Conservation (phyloP, 2,329 filamentous ascomycete species). For the Nemania sp. region DNA sequence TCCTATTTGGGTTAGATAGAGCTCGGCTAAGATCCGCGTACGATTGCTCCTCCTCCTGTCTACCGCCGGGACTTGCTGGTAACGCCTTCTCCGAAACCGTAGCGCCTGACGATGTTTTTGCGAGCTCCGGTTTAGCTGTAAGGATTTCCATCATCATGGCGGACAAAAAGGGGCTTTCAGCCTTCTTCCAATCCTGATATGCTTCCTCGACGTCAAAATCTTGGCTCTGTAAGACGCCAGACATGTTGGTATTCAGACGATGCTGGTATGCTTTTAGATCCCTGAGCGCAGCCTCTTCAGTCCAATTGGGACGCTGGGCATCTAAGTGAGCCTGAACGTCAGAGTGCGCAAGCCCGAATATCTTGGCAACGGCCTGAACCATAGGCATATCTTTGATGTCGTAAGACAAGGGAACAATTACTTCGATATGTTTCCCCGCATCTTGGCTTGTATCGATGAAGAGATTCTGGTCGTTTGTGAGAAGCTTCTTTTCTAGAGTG, state of each 20-base stretch:
- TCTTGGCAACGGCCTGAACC: slow-evolving; percentile 85
- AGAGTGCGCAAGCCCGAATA: slow-evolving; percentile 83
- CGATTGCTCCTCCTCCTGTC: slow-evolving; percentile 63
- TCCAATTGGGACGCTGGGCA: slow-evolving; percentile 83
- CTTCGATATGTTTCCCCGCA: slow-evolving; percentile 78
- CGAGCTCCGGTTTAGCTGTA: slow-evolving; percentile 84
- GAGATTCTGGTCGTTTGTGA: slow-evolving; percentile 93
- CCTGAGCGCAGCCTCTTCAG: slow-evolving; percentile 87
- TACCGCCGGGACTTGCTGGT: slow-evolving; percentile 64
- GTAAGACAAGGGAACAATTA: slow-evolving; percentile 84
- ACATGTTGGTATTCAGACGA: slow-evolving; percentile 82
- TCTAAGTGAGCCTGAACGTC: slow-evolving; percentile 91
- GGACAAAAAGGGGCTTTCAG: slow-evolving; percentile 87
- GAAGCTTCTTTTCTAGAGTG: slow-evolving; percentile 90
- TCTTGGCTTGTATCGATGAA: slow-evolving; percentile 71
- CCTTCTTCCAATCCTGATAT: slow-evolving; percentile 90
- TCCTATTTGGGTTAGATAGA: slow-evolving; percentile 60
- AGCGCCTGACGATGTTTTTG: slow-evolving; percentile 76
- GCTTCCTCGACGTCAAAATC: slow-evolving; percentile 93
- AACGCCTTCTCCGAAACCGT: slow-evolving; percentile 65
- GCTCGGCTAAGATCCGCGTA: slow-evolving; percentile 66
- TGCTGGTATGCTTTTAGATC: slow-evolving; percentile 96
- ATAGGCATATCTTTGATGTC: slow-evolving; percentile 98
- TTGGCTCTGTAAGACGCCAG: slow-evolving; percentile 80
- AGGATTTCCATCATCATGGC: slow-evolving; percentile 95